Evolutionary conservation across 1,139 yeast genomes (phyloP).

Genomic region (Yamadazyma dushanensis): DNA sequence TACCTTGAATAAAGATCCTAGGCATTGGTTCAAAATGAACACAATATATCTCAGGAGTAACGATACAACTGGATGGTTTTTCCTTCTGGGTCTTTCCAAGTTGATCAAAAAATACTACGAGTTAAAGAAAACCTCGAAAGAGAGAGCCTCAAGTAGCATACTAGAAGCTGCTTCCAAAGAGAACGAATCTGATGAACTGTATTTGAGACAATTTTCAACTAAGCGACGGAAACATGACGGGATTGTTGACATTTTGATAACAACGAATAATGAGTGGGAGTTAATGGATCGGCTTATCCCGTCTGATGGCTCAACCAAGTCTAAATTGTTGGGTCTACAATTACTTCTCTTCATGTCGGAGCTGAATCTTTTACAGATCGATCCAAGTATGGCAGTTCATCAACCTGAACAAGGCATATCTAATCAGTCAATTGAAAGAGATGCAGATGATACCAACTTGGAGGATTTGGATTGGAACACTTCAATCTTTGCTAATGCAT

Average conservation of each 20-base stretch:
- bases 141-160: neutral
- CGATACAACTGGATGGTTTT: slow-evolving; percentile 13
- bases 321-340: slow-evolving; percentile 2
- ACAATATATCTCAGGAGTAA: slow-evolving; percentile 12
- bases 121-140: neutral
- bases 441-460: neutral
- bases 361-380: neutral
- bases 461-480: slow-evolving; percentile 1
- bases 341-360: slow-evolving; percentile 3
- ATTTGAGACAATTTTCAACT: neutral
- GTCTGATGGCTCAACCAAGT: neutral
- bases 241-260: neutral
- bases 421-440: neutral
- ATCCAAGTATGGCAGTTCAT: neutral
- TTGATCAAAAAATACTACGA: slow-evolving; percentile 9
- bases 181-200: neutral
- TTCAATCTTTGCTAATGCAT: neutral
- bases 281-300: neutral
- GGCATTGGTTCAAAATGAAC: slow-evolving; percentile 10
- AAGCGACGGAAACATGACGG: slow-evolving; percentile 3
- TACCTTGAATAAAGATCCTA: neutral
- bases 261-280: slow-evolving; percentile 1
- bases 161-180: neutral
- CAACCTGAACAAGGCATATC: neutral
- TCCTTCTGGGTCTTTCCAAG: slow-evolving; percentile 12